Evolutionary conservation across 2,329 filamentous ascomycete species (phyloP), one percentile per base, ranked within the genome.

Genomic region (Fusarium proliferatum): DNA sequence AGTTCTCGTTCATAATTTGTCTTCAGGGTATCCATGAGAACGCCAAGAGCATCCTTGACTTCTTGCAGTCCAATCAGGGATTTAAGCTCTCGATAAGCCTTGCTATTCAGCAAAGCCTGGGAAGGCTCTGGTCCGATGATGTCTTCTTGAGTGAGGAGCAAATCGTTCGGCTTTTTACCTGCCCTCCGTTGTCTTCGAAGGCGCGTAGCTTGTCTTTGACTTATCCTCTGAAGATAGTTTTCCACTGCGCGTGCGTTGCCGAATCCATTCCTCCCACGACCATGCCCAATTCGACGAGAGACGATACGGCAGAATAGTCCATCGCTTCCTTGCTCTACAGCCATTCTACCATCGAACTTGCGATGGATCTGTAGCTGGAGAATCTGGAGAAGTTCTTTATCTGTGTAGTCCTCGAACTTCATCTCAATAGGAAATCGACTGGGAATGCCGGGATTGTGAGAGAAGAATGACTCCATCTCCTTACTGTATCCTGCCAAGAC

Each of bases 401-500:
- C 91, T 0, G 84, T 83, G 70, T 94, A 95, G 79, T 96, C 93
- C 0, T 87, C 82, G 63, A 95, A 96, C 46, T 88, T 86, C 75
- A 95, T 84, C 39, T 86, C 82, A 16, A 89, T 83, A 0, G 93
- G 93, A 42, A 96, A 91, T 0, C 93, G 89, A 71, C 92, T 93
- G 0, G 88, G 85, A 6, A 95, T 83, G 0, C 93, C 93, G 0
- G 90, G 90, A 49, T 95, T 95, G 68, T 95, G 92, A 0, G 88
- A 85, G 52, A 94, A 94, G 79, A 95, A 94, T 0, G 86, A 86
- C 74, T 95, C 92, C 93, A 96, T 95, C 70, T 93, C 86, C 73
- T 90, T 91, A 55, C 85, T 85, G 80, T 95, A 95, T 0, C 94
- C 93, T 0, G 93, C 93, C 6, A 96, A 83, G 2, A 95, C 85